A percentile compares a stretch with the other conserved stretches of the same genome.
Evolutionary conservation across 2,329 filamentous ascomycete species (phyloP).

Genomic region (Fusarium acutatum): DNA sequence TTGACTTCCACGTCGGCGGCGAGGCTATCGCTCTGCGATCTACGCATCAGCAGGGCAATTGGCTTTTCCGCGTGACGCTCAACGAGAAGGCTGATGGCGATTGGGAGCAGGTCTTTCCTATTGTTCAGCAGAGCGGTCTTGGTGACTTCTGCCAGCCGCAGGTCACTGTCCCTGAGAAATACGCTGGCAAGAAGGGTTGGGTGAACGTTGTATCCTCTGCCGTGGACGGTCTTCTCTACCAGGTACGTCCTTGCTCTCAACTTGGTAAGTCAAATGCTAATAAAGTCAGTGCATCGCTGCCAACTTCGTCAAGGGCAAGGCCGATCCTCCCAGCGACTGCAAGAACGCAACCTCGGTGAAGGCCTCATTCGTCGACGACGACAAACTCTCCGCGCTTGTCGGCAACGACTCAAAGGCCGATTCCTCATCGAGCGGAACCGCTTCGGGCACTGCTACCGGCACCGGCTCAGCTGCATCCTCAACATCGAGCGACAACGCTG

Average conservation of each 20-base stretch:
- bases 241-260: conserved; percentile 51
- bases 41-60: conserved; percentile 62
- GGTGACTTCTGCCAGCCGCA: conserved; percentile 62
- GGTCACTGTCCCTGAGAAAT: conserved; percentile 59
- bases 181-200: conserved; percentile 63
- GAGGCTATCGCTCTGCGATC: conserved; percentile 59
- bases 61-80: conserved; percentile 66
- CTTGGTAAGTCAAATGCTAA: background rate
- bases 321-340: conserved; percentile 45
- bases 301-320: conserved; percentile 61
- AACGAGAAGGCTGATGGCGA: conserved; percentile 56
- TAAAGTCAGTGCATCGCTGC: conserved; percentile 60
- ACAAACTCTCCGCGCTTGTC: conserved; percentile 47
- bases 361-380: conserved; percentile 45
- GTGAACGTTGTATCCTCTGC: conserved; percentile 61
- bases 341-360: conserved; percentile 48
- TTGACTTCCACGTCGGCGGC: conserved; percentile 66
- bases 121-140: conserved; percentile 62
- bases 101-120: conserved; percentile 65
- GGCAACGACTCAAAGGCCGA: conserved; percentile 15
- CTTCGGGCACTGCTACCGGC: conserved; percentile 25
- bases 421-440: conserved; percentile 9
- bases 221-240: conserved; percentile 64
- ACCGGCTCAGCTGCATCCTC: conserved; percentile 33
- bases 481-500: conserved; percentile 36